Percentiles rank a stretch among this genome's conserved stretches.
These are phyloP conservation scores for Colletotrichum gloeosporioides DNA, from an alignment of 2,329 filamentous ascomycete species.

Conservation along the genomic window DNA sequence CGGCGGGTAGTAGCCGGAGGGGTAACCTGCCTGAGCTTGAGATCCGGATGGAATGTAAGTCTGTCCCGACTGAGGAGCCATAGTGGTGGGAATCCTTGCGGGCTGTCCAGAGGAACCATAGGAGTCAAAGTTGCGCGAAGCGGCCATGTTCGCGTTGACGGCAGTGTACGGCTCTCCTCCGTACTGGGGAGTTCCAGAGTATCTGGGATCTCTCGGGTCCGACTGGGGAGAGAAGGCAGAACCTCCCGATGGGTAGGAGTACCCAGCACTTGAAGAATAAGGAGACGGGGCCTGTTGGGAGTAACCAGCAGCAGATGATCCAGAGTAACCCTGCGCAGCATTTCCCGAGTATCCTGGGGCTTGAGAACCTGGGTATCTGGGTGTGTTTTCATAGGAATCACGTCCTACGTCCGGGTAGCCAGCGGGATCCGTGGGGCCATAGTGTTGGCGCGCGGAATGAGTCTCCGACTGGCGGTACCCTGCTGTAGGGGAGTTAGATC, in stretches of 20 bases:
- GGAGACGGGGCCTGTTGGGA: slow-evolving; percentile 16
- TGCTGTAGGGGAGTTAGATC: slow-evolving; percentile 65
- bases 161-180: slow-evolving; percentile 18
- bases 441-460: slow-evolving; percentile 48
- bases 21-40: slow-evolving; percentile 13
- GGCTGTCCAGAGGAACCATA: slow-evolving; percentile 20
- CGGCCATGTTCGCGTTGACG: slow-evolving; percentile 10
- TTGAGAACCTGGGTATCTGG: slow-evolving; percentile 57
- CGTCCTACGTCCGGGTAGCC: slow-evolving; percentile 36
- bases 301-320: slow-evolving; percentile 2
- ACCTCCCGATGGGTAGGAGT: slow-evolving; percentile 21
- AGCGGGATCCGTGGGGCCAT: slow-evolving; percentile 41
- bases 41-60: slow-evolving; percentile 21
- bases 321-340: slow-evolving; percentile 30
- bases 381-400: slow-evolving; percentile 46
- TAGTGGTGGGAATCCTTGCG: slow-evolving; percentile 14
- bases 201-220: slow-evolving; percentile 22
- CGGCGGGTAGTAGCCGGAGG: slow-evolving; percentile 31
- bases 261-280: slow-evolving; percentile 20
- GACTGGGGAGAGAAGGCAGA: slow-evolving; percentile 20
- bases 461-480: slow-evolving; percentile 63
- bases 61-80: slow-evolving; percentile 12
- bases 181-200: slow-evolving; percentile 20
- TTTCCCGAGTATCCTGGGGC: slow-evolving; percentile 55
- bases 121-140: slow-evolving; percentile 9